Conservation (phyloP, 2,329 filamentous ascomycete genomes). For the Herpotrichia juniperi region DNA sequence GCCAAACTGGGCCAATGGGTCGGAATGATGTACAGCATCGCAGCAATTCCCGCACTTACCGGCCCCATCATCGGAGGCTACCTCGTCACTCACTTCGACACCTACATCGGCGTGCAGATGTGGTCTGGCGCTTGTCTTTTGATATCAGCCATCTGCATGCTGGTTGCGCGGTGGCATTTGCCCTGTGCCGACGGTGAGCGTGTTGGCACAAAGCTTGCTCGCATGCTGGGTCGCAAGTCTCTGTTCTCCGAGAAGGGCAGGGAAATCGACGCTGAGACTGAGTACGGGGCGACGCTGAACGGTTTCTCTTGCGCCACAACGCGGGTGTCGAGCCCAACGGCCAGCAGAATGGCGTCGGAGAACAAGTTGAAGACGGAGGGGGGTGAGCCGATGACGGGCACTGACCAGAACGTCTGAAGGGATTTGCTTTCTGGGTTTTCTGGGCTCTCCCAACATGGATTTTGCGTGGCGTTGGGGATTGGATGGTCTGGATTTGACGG, state of each 20-base stretch:
- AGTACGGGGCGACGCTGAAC: slow-evolving; percentile 2
- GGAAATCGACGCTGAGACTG: slow-evolving; percentile 11
- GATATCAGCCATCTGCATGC: slow-evolving; percentile 50
- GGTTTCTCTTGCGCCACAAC: slow-evolving; percentile 28
- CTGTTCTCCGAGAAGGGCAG: background rate
- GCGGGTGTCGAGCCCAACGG: slow-evolving; percentile 23
- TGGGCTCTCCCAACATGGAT: background rate
- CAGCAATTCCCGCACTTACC: slow-evolving; percentile 52
- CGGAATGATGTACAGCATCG: slow-evolving; percentile 59
- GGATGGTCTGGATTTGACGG: background rate
- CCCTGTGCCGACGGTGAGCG: slow-evolving; percentile 35
- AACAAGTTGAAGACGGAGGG: slow-evolving; percentile 16
- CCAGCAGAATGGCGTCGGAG: slow-evolving; percentile 16
- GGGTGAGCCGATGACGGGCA: background rate
- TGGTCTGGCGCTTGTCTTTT: slow-evolving; percentile 54
- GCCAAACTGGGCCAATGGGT: slow-evolving; percentile 58
- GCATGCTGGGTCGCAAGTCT: slow-evolving; percentile 8
- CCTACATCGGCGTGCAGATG: slow-evolving; percentile 54
- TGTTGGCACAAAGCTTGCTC: slow-evolving; percentile 21
- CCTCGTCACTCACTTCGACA: slow-evolving; percentile 49
- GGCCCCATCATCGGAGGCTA: slow-evolving; percentile 57
- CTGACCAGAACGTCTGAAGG: background rate
- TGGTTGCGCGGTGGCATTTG: slow-evolving; percentile 36
- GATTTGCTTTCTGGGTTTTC: background rate
- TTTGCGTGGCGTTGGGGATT: background rate